Base-by-base conservation (phyloP, 2,329 filamentous ascomycete species). In the Helminthosporium solani region DNA sequence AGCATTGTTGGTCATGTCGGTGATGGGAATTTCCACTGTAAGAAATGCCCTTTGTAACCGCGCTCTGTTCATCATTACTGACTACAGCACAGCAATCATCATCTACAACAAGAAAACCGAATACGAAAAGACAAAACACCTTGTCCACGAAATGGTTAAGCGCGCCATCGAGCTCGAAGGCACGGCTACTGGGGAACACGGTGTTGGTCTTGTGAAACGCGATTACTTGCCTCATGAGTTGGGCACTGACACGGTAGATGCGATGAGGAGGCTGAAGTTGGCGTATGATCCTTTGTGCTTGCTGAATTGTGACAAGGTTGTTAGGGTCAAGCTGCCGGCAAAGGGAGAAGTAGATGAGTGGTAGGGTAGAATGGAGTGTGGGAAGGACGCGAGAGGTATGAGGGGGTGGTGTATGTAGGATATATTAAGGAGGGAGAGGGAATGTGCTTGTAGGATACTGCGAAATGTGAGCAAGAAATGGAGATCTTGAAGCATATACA, bases 91-190 rank as follows among this genome's bases (percentile, higher is more conserved):
- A 38, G 79, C 81, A 3, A 84, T 85, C 47, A 73, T 86, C 19
- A 68, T 86, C 19, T 82, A 83, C 64, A 86, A 71, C 57, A 64
- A 83, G 46, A 81, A 87, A n/a, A 72, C 77, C 18, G 83, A 92
- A 68, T 79, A 84, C 54, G 71, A 76, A 47, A 78, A 80, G 44
- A 86, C 86, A 2, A 86, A 90, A 61, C 78, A 78, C 33, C 74
- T 92, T 20, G 86, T 94, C 20, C 87, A 91, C 65, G 79, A 83
- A 47, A 94, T 94, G 89, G 87, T 92, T 45, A 90, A 91, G 78
- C 78, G 87, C 50, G 89, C 89, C 0, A 84, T 95, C 39, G 87
- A 90, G 72, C 80, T 90, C 74, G 88, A 94, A 70, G 89, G 89
- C 7, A 94, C 89, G 0, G 88, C 90, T 1, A 91, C 88, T 11